These are phyloP conservation scores for Fusarium sacchari DNA, from an alignment of 2,329 filamentous ascomycete species.

Conservation along the genomic window DNA sequence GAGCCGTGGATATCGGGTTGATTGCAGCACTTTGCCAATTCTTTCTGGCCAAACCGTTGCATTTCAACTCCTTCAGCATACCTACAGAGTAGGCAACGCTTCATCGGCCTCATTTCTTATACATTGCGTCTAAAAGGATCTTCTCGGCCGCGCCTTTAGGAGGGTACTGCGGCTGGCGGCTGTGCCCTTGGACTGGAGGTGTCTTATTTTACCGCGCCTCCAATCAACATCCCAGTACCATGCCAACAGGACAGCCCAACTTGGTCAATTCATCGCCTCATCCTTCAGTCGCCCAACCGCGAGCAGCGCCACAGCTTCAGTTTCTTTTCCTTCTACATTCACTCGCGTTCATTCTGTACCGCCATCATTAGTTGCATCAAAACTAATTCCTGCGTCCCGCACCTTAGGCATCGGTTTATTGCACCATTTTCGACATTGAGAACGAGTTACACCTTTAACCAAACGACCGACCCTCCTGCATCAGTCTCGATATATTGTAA, in stretches of 20 bases:
- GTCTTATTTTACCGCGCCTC: conserved; percentile 40
- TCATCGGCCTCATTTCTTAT: background rate
- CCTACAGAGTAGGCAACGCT: background rate
- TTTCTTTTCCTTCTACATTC: conserved; percentile 25
- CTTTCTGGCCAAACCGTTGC: background rate
- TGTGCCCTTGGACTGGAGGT: conserved; percentile 30
- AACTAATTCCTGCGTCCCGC: conserved; percentile 34
- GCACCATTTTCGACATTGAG: conserved; percentile 18
- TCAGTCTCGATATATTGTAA: conserved; percentile 26
- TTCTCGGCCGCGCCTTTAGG: conserved; percentile 16
- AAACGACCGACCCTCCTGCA: conserved; percentile 18
- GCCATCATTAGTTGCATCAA: conserved; percentile 31
- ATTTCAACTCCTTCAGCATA: background rate
- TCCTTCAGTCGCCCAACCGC: conserved; percentile 33
- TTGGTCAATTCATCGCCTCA: conserved; percentile 39
- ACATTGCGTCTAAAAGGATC: conserved; percentile 7
- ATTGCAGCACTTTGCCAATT: conserved; percentile 2
- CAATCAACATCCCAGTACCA: conserved; percentile 38
- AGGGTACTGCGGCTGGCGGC: conserved; percentile 34
- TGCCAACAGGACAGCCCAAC: conserved; percentile 30
- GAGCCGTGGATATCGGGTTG: conserved; percentile 16
- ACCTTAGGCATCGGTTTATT: conserved; percentile 40
- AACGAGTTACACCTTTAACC: conserved; percentile 11
- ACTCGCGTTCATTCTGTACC: background rate
- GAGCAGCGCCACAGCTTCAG: conserved; percentile 35